These are phyloP conservation scores for Apiospora rasikravindrae DNA, from an alignment of 2,329 filamentous ascomycete species.

Conservation along the genomic window DNA sequence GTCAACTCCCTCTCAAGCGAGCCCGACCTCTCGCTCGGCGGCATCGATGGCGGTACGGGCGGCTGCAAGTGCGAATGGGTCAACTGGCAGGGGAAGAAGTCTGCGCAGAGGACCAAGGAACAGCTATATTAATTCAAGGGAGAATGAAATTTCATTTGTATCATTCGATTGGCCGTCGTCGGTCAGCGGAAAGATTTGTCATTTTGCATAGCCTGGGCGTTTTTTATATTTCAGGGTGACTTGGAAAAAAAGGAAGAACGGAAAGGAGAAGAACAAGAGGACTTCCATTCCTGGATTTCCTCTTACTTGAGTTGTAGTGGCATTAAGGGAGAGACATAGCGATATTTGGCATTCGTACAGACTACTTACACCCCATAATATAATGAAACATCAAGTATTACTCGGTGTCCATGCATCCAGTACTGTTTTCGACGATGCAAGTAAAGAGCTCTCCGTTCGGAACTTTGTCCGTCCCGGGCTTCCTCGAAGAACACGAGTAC, in stretches of 20 bases:
- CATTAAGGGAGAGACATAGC: neutral
- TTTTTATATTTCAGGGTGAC: neutral
- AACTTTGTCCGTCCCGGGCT: neutral
- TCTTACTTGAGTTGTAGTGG: neutral
- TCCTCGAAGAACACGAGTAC: neutral
- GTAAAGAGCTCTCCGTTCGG: neutral
- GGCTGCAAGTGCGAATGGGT: constrained; percentile 68
- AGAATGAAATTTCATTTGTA: neutral
- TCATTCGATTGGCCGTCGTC: neutral
- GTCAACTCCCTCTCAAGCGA: constrained; percentile 56
- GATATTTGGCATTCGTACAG: constrained; percentile 4
- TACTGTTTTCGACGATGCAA: neutral
- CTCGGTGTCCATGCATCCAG: neutral
- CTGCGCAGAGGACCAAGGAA: constrained; percentile 2
- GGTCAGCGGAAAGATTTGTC: neutral
- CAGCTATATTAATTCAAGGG: neutral
- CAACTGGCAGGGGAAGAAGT: constrained; percentile 49
- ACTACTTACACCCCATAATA: constrained; percentile 12
- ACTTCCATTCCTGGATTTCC: neutral
- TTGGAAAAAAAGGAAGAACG: neutral
- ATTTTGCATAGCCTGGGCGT: constrained; percentile 1
- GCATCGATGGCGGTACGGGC: constrained; percentile 66
- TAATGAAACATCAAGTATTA: neutral
- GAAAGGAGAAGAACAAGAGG: neutral
- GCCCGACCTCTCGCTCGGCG: constrained; percentile 55